phyloP scores from a whole-genome alignment of 306 rosid species.

The Cyclanthera cordifolia region DNA sequence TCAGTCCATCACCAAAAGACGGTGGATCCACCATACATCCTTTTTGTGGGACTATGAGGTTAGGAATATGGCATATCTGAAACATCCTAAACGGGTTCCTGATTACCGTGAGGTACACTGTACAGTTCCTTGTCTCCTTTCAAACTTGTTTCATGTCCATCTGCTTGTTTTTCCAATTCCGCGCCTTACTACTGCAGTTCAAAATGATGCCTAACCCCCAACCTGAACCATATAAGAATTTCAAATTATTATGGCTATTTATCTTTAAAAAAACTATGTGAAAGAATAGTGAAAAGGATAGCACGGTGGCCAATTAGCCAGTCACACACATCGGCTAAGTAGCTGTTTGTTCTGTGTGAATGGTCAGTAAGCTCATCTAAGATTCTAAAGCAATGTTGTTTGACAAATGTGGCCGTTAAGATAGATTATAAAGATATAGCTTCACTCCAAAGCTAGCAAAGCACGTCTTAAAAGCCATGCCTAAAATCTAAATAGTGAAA shows the following conservation, averaged over 20 bases:
- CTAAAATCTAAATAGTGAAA: not conserved
- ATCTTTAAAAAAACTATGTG: not conserved
- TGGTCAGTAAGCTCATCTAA: conserved; percentile 84
- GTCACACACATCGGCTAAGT: conserved; percentile 39
- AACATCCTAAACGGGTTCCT: conserved; percentile 63
- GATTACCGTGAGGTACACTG: conserved; percentile 55
- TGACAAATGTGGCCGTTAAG: not conserved
- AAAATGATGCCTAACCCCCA: not conserved
- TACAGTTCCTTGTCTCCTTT: not conserved
- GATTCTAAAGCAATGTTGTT: not conserved
- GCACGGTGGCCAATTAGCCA: conserved; percentile 73
- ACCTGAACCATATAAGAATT: not conserved
- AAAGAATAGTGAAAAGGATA: not conserved
- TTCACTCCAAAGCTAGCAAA: not conserved
- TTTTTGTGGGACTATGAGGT: conserved; percentile 75
- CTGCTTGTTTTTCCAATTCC: not conserved
- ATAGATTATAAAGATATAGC: not conserved
- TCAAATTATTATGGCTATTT: not conserved
- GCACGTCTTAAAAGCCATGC: conserved; percentile 16
- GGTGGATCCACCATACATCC: conserved; percentile 97
- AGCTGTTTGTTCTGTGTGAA: conserved; percentile 50
- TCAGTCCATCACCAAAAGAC: conserved; percentile 73
- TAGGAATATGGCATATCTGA: conserved; percentile 79
- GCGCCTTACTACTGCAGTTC: not conserved
- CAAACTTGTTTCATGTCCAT: conserved; percentile 2